Conservation (phyloP, 2,329 filamentous ascomycete species). For the Ophiobolus disseminans region DNA sequence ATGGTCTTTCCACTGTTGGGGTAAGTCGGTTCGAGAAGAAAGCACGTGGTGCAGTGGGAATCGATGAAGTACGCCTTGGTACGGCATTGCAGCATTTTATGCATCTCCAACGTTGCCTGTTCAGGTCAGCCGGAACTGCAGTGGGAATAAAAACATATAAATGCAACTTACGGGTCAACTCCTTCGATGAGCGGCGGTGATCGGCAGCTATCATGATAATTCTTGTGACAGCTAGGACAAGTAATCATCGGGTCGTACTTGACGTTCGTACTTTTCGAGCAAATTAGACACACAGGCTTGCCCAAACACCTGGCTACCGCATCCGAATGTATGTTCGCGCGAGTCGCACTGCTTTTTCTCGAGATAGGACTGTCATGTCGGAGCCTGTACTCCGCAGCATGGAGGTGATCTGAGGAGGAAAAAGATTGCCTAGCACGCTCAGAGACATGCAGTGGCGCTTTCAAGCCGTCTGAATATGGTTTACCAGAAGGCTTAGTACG, state of each 20-base stretch:
- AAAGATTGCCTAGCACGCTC: not conserved
- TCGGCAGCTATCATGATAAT: conserved; percentile 48
- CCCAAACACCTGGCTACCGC: conserved; percentile 9
- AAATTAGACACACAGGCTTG: conserved; percentile 38
- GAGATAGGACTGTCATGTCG: not conserved
- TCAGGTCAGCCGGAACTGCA: conserved; percentile 8
- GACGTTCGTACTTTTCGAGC: conserved; percentile 28
- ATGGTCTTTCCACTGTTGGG: not conserved
- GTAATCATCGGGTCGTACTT: conserved; percentile 36
- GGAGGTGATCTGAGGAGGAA: not conserved
- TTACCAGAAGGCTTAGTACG: too few relatives aligned
- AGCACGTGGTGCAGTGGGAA: not conserved
- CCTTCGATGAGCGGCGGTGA: conserved; percentile 24
- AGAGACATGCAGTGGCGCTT: not conserved
- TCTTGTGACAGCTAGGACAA: conserved; percentile 43
- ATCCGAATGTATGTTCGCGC: too few relatives aligned
- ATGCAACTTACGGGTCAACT: conserved; percentile 16
- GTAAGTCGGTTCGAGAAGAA: not conserved
- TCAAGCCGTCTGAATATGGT: not conserved
- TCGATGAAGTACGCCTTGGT: not conserved
- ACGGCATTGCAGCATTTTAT: conserved; percentile 17
- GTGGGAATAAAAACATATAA: too few relatives aligned
- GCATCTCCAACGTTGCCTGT: conserved; percentile 19
- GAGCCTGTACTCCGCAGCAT: not conserved
- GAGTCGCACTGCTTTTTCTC: too few relatives aligned